Conservation (phyloP, 768 basidiomycete species). For the Punctularia strigosozonata region DNA sequence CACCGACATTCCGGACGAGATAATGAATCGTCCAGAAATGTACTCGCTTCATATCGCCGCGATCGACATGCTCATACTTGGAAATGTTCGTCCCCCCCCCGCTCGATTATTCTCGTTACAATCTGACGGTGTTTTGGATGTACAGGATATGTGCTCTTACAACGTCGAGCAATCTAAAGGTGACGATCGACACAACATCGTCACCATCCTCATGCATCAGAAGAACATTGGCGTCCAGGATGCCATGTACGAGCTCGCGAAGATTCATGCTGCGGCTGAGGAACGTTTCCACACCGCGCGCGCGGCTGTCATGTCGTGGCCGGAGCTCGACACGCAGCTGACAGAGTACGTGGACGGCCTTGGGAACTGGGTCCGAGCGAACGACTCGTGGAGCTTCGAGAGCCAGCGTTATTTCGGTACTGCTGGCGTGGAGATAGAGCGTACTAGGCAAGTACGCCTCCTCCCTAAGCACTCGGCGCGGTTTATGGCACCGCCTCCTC, state of each 20-base stretch:
- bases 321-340: not conserved
- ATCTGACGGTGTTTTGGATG: conserved; percentile 4
- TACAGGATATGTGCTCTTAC: conserved; percentile 64
- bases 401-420: conserved; percentile 58
- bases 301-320: not conserved
- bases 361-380: conserved; percentile 36
- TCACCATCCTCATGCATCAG: conserved; percentile 53
- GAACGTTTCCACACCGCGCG: not conserved
- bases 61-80: conserved; percentile 37
- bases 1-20: conserved; percentile 41
- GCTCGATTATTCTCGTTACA: conserved; percentile 3
- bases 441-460: not conserved
- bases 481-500: too few species aligned
- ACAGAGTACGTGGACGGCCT: not conserved
- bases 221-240: conserved; percentile 44
- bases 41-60: conserved; percentile 31
- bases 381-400: conserved; percentile 67
- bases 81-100: conserved; percentile 12
- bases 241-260: conserved; percentile 54
- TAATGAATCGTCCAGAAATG: conserved; percentile 37
- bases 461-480: not conserved
- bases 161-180: conserved; percentile 62
- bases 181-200: conserved; percentile 57
- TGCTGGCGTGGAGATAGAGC: conserved; percentile 40
- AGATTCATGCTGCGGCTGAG: not conserved